Percentiles rank a stretch among this genome's conserved stretches.
These are phyloP conservation scores for Paecilomyces fulvus DNA, from an alignment of 2,329 filamentous ascomycete genomes.

Conservation along the genomic window DNA sequence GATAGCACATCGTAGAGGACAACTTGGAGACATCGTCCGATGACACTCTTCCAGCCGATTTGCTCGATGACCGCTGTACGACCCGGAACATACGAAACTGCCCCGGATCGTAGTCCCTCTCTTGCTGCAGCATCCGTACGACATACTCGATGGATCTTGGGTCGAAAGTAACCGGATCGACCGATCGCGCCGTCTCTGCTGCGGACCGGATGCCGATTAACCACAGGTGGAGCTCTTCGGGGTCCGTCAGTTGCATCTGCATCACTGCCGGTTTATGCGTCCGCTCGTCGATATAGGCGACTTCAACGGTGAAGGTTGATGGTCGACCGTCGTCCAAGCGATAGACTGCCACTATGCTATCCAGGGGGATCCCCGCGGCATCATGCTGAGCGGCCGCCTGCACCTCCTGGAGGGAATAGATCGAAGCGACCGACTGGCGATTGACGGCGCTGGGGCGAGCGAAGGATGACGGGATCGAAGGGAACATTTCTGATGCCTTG, in stretches of 20 bases:
- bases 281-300: conserved; percentile 60
- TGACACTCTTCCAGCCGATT: conserved; percentile 49
- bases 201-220: conserved; percentile 53
- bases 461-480: conserved; percentile 38
- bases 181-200: conserved; percentile 46
- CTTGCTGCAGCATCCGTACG: conserved; percentile 53
- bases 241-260: conserved; percentile 56
- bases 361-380: conserved; percentile 48
- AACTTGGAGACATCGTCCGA: conserved; percentile 60
- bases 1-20: conserved; percentile 56
- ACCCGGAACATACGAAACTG: conserved; percentile 63
- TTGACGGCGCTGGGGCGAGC: conserved; percentile 35
- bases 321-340: conserved; percentile 57
- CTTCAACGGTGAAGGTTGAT: conserved; percentile 56
- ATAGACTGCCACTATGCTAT: conserved; percentile 60
- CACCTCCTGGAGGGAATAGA: conserved; percentile 53
- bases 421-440: conserved; percentile 52
- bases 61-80: conserved; percentile 53
- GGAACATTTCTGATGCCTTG: conserved; percentile 57
- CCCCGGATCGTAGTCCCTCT: conserved; percentile 59
- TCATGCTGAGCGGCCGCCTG: conserved; percentile 49
- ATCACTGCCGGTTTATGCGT: conserved; percentile 52
- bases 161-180: conserved; percentile 47
- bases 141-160: conserved; percentile 54
- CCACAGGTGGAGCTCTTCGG: conserved; percentile 59